phyloP scores from a whole-genome alignment of 352 stramenopile species.

The Pythium monospermum region DNA sequence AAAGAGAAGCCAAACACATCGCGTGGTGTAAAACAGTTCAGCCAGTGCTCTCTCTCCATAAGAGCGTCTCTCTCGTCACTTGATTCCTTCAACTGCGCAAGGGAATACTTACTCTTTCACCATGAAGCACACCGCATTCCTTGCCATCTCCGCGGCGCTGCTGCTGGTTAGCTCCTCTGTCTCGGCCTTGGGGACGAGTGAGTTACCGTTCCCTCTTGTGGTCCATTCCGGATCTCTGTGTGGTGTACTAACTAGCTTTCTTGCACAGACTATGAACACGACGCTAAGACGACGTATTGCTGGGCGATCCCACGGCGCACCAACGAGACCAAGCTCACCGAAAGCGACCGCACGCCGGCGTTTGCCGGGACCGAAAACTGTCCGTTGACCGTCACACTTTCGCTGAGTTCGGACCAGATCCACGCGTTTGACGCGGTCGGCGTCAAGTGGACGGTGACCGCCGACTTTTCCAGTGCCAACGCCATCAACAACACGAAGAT shows the following conservation, averaged over 20 bases:
- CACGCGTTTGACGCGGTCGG: constrained; percentile 14
- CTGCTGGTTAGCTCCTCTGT: not conserved
- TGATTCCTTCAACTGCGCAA: too few relatives aligned
- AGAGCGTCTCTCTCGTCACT: too few relatives aligned
- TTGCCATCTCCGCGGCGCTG: not conserved
- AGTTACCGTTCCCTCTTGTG: not conserved
- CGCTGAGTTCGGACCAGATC: constrained; percentile 9
- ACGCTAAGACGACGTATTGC: constrained; percentile 25
- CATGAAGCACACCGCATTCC: too few relatives aligned
- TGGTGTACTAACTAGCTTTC: too few relatives aligned
- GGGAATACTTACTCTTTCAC: too few relatives aligned
- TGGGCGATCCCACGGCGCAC: constrained; percentile 22
- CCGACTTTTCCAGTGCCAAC: constrained; percentile 15
- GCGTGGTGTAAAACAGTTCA: too few relatives aligned
- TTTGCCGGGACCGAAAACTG: constrained; percentile 13
- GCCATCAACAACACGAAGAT: constrained; percentile 20
- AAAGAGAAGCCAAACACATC: too few relatives aligned
- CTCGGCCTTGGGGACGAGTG: constrained; percentile 1
- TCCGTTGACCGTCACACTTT: constrained; percentile 19
- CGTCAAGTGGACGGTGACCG: constrained; percentile 24
- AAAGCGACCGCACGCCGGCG: constrained; percentile 11
- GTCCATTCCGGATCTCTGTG: too few relatives aligned
- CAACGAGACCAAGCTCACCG: constrained; percentile 21
- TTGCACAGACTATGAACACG: constrained; percentile 27
- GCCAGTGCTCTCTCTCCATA: too few relatives aligned